A percentile compares a stretch with the other conserved stretches of the same genome.
phyloP scores from a whole-genome alignment of 129 eudicot genomes.

The Lactuca sativa region DNA sequence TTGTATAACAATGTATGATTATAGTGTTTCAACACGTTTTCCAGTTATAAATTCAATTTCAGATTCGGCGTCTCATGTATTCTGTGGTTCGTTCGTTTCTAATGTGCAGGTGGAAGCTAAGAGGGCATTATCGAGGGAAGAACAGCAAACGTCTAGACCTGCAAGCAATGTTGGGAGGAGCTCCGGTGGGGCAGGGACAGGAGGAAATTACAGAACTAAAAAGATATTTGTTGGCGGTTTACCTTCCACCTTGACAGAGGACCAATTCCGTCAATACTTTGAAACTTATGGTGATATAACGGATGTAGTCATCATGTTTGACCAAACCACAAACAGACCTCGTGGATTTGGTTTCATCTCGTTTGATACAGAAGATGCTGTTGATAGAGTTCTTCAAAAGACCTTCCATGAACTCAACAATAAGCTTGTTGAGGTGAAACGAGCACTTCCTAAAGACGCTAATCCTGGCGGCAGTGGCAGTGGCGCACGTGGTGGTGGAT shows the following conservation, averaged over 20 bases:
- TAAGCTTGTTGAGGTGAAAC: conserved; percentile 52
- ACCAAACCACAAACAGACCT: conserved; percentile 58
- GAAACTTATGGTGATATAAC: conserved; percentile 43
- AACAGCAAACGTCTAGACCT: conserved; percentile 40
- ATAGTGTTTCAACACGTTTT: background rate
- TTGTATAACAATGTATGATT: background rate
- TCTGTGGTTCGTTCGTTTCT: background rate
- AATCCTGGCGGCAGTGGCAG: conserved; percentile 30
- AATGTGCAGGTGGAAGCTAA: conserved; percentile 64
- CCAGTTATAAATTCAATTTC: background rate
- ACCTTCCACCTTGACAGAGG: conserved; percentile 55
- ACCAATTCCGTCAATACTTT: conserved; percentile 47
- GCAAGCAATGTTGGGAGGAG: conserved; percentile 37
- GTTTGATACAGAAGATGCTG: conserved; percentile 65
- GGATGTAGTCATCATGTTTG: conserved; percentile 59
- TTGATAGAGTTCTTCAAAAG: conserved; percentile 52
- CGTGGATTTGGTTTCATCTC: conserved; percentile 73
- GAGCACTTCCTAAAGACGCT: conserved; percentile 53
- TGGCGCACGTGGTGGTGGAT: conserved; percentile 15
- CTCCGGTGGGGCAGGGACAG: conserved; percentile 28
- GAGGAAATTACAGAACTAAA: conserved; percentile 45
- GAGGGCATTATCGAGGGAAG: conserved; percentile 62
- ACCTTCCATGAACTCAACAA: conserved; percentile 46
- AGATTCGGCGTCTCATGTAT: background rate
- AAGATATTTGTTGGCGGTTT: conserved; percentile 78